These are phyloP conservation scores for Saprolegnia diclina DNA, from an alignment of 352 stramenopile species.

Conservation along the genomic window DNA sequence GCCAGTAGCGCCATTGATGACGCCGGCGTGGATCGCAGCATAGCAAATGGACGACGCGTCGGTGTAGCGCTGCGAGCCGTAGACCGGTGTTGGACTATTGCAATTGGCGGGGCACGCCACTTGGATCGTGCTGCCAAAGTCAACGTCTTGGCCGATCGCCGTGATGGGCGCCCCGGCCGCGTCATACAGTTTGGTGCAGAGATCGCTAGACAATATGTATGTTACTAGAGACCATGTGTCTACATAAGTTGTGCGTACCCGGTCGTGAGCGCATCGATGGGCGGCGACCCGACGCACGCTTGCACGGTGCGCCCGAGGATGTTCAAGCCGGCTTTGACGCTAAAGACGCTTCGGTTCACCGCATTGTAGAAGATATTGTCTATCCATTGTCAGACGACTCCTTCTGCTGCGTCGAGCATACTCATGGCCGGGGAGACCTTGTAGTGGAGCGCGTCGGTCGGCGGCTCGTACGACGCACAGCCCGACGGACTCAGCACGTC, in stretches of 20 bases:
- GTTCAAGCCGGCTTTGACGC: conserved; percentile 43
- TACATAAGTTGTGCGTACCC: conserved; percentile 29
- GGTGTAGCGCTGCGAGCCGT: conserved; percentile 74
- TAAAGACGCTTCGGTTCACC: conserved; percentile 45
- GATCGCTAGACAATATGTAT: conserved; percentile 33
- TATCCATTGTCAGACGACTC: conserved; percentile 19
- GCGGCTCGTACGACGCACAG: conserved; percentile 91
- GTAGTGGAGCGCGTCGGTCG: conserved; percentile 83
- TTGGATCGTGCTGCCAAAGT: conserved; percentile 85
- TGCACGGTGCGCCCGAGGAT: conserved; percentile 67
- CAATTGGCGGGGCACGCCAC: conserved; percentile 70
- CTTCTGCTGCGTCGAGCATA: not conserved
- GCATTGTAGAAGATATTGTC: conserved; percentile 95
- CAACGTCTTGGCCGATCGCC: conserved; percentile 76
- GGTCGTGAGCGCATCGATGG: conserved; percentile 75
- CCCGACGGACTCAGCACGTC: conserved; percentile 88
- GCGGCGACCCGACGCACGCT: conserved; percentile 88
- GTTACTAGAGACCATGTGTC: not conserved
- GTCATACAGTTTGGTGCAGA: conserved; percentile 34
- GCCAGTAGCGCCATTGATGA: conserved; percentile 40
- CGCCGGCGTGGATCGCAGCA: conserved; percentile 87
- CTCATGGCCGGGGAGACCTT: conserved; percentile 56
- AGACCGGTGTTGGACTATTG: conserved; percentile 34
- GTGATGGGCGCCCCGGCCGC: conserved; percentile 38
- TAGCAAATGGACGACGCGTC: conserved; percentile 87